Evolutionary conservation across 148 eudicot species (phyloP).

Genomic region (Cornus kousa): DNA sequence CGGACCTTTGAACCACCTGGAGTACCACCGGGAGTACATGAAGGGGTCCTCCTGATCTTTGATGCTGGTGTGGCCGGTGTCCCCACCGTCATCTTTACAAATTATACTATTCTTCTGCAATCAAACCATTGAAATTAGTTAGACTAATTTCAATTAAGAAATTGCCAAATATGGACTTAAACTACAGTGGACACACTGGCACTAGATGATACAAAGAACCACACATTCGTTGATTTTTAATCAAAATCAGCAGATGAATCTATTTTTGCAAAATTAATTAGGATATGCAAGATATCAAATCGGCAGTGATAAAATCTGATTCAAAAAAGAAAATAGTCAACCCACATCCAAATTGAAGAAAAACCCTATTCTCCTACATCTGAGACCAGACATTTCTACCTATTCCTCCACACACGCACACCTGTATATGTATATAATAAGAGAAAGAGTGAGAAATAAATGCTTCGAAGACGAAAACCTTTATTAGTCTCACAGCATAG

Average conservation of each 20-base stretch:
- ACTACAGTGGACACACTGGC: background rate
- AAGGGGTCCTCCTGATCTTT: conserved; percentile 50
- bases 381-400: too few relatives aligned
- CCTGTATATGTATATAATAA: too few relatives aligned
- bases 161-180: background rate
- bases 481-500: background rate
- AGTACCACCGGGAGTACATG: conserved; percentile 72
- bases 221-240: background rate
- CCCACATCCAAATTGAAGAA: background rate
- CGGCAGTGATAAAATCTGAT: background rate
- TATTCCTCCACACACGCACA: too few relatives aligned
- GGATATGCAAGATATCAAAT: background rate
- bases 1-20: conserved; percentile 60
- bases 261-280: background rate
- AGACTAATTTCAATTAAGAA: background rate
- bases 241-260: background rate
- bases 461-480: too few relatives aligned
- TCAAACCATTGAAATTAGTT: background rate
- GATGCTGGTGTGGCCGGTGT: conserved; percentile 67
- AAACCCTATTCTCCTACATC: too few relatives aligned
- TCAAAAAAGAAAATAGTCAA: background rate
- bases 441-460: too few relatives aligned
- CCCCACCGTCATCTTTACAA: conserved; percentile 31
- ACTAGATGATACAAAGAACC: background rate
- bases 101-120: background rate